phyloP scores from a whole-genome alignment of 345 rosid genomes.

The Erucastrum elatum region DNA sequence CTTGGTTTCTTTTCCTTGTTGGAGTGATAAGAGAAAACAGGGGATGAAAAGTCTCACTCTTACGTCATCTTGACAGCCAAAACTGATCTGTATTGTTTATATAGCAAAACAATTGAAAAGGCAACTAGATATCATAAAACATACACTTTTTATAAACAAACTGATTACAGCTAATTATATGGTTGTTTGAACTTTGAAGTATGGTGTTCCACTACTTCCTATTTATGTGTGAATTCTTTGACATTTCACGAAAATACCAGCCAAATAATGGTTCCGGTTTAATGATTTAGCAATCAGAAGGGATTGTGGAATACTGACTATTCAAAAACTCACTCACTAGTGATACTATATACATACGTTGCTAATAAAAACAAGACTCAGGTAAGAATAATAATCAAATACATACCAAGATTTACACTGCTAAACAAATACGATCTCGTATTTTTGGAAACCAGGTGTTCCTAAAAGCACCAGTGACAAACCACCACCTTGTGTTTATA shows the following conservation, averaged over 20 bases:
- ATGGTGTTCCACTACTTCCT: background rate
- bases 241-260: background rate
- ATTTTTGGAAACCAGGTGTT: background rate
- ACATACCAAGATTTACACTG: constrained; percentile 7
- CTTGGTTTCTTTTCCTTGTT: too few relatives aligned
- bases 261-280: background rate
- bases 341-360: background rate
- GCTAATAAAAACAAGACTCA: background rate
- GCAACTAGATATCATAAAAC: too few relatives aligned
- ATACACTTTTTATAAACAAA: too few relatives aligned
- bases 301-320: background rate
- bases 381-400: background rate
- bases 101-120: too few relatives aligned
- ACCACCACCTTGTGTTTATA: constrained; percentile 3
- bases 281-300: background rate
- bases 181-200: background rate
- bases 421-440: background rate
- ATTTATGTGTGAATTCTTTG: background rate
- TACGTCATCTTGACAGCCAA: background rate
- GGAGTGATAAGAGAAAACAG: background rate
- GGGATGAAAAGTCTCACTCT: background rate
- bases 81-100: background rate
- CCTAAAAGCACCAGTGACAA: background rate
- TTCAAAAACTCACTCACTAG: background rate
- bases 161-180: too few relatives aligned